A percentile compares a stretch with the other conserved stretches of the same genome.
phyloP scores from a whole-genome alignment of 2,329 filamentous ascomycete genomes.

The Daldinia sp. region DNA sequence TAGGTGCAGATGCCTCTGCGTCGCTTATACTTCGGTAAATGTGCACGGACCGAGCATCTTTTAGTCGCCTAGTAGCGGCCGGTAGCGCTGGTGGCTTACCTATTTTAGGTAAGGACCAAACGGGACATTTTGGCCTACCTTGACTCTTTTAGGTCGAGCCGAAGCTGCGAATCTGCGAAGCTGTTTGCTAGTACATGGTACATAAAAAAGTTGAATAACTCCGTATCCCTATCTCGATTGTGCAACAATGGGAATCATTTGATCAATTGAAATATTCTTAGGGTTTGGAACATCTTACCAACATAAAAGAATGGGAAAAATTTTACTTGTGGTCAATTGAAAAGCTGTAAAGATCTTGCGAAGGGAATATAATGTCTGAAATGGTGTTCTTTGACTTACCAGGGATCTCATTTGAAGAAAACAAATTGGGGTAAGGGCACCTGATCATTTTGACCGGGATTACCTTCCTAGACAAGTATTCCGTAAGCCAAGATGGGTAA shows the following conservation, averaged over 20 bases:
- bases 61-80: neutral
- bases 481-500: constrained; percentile 30
- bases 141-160: constrained; percentile 9
- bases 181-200: neutral
- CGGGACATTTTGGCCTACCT: neutral
- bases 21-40: constrained; percentile 32
- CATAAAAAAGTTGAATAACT: too few relatives aligned
- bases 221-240: neutral
- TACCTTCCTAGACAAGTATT: constrained; percentile 35
- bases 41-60: constrained; percentile 17
- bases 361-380: constrained; percentile 11
- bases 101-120: constrained; percentile 12
- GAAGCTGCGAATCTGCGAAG: too few relatives aligned
- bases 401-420: constrained; percentile 32
- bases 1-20: too few relatives aligned
- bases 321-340: neutral
- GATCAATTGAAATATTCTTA: constrained; percentile 21
- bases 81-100: constrained; percentile 1
- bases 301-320: neutral
- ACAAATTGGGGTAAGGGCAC: constrained; percentile 34
- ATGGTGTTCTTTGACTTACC: constrained; percentile 10
- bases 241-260: neutral
- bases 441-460: constrained; percentile 33
- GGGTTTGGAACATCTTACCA: neutral
- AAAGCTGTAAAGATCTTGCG: constrained; percentile 1